phyloP scores from a whole-genome alignment of 768 basidiomycete species.

The Gloeostereum incarnatum region DNA sequence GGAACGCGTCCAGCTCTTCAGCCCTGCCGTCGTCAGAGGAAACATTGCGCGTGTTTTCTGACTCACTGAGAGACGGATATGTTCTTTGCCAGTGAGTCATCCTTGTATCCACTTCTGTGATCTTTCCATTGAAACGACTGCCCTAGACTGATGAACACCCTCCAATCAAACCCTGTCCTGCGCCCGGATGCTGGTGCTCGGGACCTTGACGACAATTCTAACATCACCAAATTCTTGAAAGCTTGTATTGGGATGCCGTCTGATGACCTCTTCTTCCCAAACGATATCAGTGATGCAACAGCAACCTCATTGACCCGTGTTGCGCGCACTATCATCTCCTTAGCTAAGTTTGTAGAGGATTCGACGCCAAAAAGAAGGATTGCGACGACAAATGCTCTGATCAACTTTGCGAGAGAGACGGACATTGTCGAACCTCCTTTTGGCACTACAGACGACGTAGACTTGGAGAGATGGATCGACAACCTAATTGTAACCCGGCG shows the following conservation, averaged over 20 bases:
- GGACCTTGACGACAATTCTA: slow-evolving; percentile 38
- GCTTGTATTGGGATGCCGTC: slow-evolving; percentile 33
- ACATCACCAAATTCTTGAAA: slow-evolving; percentile 45
- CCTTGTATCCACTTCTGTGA: not conserved
- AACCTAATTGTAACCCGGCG: not conserved
- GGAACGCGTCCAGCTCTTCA: slow-evolving; percentile 6
- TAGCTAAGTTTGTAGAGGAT: slow-evolving; percentile 31
- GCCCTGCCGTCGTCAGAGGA: slow-evolving; percentile 7
- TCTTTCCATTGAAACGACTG: not conserved
- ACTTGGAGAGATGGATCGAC: not conserved
- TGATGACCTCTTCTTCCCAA: slow-evolving; percentile 36
- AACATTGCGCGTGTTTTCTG: slow-evolving; percentile 27
- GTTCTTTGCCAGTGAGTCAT: slow-evolving; percentile 55
- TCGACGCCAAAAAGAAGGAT: not conserved
- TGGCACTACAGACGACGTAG: not conserved
- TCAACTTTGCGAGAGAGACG: slow-evolving; percentile 4
- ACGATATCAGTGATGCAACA: slow-evolving; percentile 39
- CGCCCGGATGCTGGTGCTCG: slow-evolving; percentile 39
- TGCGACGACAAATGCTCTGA: not conserved
- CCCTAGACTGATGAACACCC: slow-evolving; percentile 46
- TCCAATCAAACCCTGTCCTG: slow-evolving; percentile 32
- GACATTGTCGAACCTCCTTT: not conserved
- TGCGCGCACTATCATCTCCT: slow-evolving; percentile 38
- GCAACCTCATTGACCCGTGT: slow-evolving; percentile 39
- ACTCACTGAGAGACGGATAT: slow-evolving; percentile 52